phyloP scores from a whole-genome alignment of 2,329 filamentous ascomycete genomes.

The Macrophomina pseudophaseolina region DNA sequence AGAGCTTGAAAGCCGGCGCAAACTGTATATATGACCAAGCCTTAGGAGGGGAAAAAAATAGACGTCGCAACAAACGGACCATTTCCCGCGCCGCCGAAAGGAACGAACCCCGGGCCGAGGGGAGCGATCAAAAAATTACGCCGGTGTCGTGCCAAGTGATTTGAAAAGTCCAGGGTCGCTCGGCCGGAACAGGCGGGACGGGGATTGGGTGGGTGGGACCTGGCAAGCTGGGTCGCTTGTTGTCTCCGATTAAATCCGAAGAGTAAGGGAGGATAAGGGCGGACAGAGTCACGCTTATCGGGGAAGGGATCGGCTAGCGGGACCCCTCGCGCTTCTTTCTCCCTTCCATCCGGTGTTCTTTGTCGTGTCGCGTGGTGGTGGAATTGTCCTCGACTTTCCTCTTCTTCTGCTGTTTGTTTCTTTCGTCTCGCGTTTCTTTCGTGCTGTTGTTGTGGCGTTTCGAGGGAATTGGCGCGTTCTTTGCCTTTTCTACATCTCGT shows the following conservation, averaged over 20 bases:
- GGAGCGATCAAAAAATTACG: not conserved
- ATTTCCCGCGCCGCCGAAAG: not conserved
- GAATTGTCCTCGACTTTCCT: not conserved
- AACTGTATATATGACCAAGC: not conserved
- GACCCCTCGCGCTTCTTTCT: not conserved
- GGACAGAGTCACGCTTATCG: not conserved
- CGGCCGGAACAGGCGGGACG: not conserved
- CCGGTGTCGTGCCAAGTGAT: not conserved
- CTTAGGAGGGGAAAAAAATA: not conserved
- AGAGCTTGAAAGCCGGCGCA: not conserved
- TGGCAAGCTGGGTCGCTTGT: not conserved
- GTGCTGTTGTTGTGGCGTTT: not conserved
- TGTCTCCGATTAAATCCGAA: constrained; percentile 13
- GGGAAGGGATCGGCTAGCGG: not conserved
- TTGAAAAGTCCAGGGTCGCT: constrained; percentile 7
- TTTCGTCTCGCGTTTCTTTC: not conserved
- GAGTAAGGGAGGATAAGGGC: constrained; percentile 7
- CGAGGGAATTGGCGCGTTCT: too few species aligned
- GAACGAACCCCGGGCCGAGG: not conserved
- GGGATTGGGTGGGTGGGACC: not conserved
- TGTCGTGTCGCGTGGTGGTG: not conserved
- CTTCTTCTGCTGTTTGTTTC: not conserved
- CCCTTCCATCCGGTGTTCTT: not conserved
- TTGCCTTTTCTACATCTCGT: constrained; percentile 40
- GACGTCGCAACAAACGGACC: not conserved